Percentiles rank a stretch among this genome's conserved stretches.
Evolutionary conservation across 1,284 basidiomycete genomes (phyloP).

Genomic region (Ganoderma resinaceum): DNA sequence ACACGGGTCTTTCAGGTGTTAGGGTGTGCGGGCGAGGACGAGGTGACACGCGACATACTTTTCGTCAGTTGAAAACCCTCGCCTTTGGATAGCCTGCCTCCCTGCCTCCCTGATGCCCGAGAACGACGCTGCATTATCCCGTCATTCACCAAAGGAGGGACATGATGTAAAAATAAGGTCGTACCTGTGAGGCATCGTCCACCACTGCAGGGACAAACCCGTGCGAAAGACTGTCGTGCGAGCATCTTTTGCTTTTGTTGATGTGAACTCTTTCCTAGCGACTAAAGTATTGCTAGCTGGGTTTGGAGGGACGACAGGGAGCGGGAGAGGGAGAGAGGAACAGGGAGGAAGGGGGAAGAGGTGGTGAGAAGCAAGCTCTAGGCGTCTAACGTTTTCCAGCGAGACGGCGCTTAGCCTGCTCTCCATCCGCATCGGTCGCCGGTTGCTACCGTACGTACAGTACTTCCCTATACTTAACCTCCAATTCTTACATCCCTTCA

Average conservation of each 20-base stretch:
- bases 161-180: background rate
- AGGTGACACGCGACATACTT: slow-evolving; percentile 9
- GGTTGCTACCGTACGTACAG: too few relatives aligned
- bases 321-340: background rate
- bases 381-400: background rate
- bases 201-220: slow-evolving; percentile 23
- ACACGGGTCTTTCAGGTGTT: slow-evolving; percentile 19
- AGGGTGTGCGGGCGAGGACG: background rate
- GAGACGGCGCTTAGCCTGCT: too few relatives aligned
- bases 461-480: too few relatives aligned
- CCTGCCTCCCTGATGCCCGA: background rate
- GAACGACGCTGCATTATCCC: slow-evolving; percentile 17
- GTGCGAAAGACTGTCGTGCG: slow-evolving; percentile 14
- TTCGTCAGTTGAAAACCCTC: background rate
- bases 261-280: background rate
- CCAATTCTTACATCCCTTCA: too few relatives aligned
- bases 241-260: slow-evolving; percentile 13
- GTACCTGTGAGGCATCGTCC: slow-evolving; percentile 25
- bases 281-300: background rate
- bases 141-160: background rate
- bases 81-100: background rate
- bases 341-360: background rate
- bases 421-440: too few relatives aligned
- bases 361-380: background rate
- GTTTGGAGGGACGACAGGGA: background rate